Evolutionary conservation across 345 rosid genomes (phyloP).

Genomic region (Camelina laxa): DNA sequence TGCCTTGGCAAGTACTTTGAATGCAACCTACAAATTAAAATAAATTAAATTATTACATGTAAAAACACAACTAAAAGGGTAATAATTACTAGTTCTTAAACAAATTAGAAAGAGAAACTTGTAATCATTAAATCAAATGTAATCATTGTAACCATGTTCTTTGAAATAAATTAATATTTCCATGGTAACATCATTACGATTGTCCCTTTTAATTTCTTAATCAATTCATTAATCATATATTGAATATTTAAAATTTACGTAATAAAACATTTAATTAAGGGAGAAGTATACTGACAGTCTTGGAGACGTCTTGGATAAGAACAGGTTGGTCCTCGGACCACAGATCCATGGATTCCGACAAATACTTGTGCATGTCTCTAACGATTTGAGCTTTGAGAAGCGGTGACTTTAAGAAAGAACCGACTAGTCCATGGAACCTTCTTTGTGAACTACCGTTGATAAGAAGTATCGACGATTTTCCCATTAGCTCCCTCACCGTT

Average conservation of each 20-base stretch:
- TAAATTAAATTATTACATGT: not conserved
- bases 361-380: constrained; percentile 72
- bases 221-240: constrained; percentile 12
- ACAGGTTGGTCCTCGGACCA: constrained; percentile 72
- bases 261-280: constrained; percentile 9
- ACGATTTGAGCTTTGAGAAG: constrained; percentile 87
- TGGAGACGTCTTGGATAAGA: constrained; percentile 84
- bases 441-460: constrained; percentile 88
- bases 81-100: constrained; percentile 32
- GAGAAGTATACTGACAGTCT: constrained; percentile 57
- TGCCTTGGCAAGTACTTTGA: constrained; percentile 85
- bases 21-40: constrained; percentile 67
- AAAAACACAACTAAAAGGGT: constrained; percentile 17
- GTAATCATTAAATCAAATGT: constrained; percentile 39
- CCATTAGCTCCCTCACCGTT: constrained; percentile 95
- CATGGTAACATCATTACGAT: constrained; percentile 28
- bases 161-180: constrained; percentile 10
- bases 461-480: constrained; percentile 84
- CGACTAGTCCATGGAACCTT: constrained; percentile 90
- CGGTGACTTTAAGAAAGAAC: constrained; percentile 82
- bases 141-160: constrained; percentile 45
- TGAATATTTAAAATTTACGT: not conserved
- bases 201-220: not conserved
- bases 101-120: constrained; percentile 9
- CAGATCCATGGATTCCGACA: constrained; percentile 69